Evolutionary conservation across 805 yeast species (phyloP), one percentile per base, ranked within the genome.

Genomic region (Ogataea siamensis): DNA sequence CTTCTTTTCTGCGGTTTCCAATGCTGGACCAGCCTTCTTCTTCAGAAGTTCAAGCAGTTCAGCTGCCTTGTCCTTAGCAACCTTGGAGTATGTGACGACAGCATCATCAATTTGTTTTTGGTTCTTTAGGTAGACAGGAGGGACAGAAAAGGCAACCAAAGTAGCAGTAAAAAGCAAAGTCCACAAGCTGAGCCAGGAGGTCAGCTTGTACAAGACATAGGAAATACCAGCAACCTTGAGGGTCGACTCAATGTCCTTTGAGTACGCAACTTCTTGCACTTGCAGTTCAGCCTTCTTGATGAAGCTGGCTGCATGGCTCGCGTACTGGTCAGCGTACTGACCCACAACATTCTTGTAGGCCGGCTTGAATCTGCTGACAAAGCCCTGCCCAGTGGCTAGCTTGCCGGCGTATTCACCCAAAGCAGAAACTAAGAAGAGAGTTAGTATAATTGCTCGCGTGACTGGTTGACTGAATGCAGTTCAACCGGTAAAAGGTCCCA

Each of bases 381-480:
- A 71, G 13, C 97, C 96, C 56, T 72, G 69, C 49, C 96, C 96
- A 34, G 85, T 73, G 49, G 83, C 64, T 28, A 78, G 53, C 57
- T 83, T 83, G 45, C 95, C 83, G 40, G 72, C 70, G 57, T 80
- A 84, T 68, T 89, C 97, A 39, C 81, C 84, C 40, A 75, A 70
- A 36, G 88, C 93, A 34, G 91, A 73, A 19, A 74, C 55, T 54
- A 47, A 16, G 32, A 32, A 11, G 17, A 10, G 11, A n/a, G 40
- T 40, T 43, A 46, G 46, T 41, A 40, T 12, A 11, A 11, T 23
- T 28, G 29, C 7, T 37, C 35, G 28, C 24, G 32, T 28, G 32
- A 33, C 26, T 29, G n/a, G n/a, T 13, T 23, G 24, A 13, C 13
- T 12, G 40, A 21, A 22, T n/a, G 17, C 12, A 12, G 6, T 22